A percentile compares a stretch with the other conserved stretches of the same genome.
Evolutionary conservation across 257 asterid species (phyloP).

Genomic region (Prunella vulgaris): DNA sequence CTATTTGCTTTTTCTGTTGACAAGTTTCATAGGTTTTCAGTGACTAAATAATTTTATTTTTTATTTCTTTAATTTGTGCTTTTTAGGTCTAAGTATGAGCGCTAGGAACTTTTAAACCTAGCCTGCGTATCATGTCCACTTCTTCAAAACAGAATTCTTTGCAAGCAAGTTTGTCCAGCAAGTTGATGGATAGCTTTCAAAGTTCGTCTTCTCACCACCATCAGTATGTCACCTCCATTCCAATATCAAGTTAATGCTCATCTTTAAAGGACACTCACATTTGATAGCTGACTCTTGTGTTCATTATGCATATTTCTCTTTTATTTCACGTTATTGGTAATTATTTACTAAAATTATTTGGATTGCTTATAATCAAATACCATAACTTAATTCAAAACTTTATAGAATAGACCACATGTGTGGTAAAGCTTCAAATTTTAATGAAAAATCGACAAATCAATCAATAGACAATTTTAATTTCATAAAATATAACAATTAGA

Average conservation of each 20-base stretch:
- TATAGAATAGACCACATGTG: no score
- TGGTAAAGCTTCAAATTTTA: no score
- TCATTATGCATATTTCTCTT: not conserved
- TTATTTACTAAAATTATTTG: no score
- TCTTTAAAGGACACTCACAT: not conserved
- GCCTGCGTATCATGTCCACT: constrained; percentile 77
- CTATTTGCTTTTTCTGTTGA: not conserved
- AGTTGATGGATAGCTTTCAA: constrained; percentile 61
- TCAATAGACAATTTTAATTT: no score
- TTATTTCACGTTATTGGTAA: no score
- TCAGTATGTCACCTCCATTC: constrained; percentile 43
- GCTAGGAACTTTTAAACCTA: constrained; percentile 86
- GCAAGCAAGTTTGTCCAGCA: constrained; percentile 64
- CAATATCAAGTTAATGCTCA: not conserved
- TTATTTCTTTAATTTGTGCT: constrained; percentile 3
- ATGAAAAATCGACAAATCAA: no score
- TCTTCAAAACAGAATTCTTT: constrained; percentile 50
- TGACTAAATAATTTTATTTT: constrained; percentile 12
- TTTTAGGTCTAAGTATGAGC: constrained; percentile 86
- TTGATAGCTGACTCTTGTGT: not conserved
- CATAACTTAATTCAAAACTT: no score
- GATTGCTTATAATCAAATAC: no score
- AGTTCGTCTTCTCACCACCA: constrained; percentile 56
- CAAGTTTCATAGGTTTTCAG: not conserved
- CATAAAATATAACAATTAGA: no score